These are phyloP conservation scores for Seiridium cupressi DNA, from an alignment of 2,329 filamentous ascomycete species.

Conservation along the genomic window DNA sequence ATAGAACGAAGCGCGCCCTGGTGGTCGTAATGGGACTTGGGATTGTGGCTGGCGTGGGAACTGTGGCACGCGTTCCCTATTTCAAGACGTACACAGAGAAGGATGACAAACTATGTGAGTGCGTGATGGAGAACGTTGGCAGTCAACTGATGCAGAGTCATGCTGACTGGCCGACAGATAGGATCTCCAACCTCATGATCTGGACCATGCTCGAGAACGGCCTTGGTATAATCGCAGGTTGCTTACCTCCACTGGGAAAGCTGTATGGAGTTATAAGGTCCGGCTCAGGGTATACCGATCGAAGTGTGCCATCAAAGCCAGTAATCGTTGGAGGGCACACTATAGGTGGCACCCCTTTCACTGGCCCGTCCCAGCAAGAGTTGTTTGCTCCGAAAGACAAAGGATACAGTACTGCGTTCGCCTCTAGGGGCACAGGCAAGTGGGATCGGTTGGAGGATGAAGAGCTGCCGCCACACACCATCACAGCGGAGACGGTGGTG, in stretches of 20 bases:
- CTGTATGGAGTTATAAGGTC: background rate
- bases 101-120: no score
- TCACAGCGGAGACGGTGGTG: constrained; percentile 6
- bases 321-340: background rate
- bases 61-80: no score
- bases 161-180: no score
- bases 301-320: background rate
- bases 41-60: no score
- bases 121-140: no score
- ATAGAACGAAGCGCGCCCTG: no score
- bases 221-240: background rate
- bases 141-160: no score
- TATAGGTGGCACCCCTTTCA: background rate
- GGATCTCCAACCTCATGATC: background rate
- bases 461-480: background rate
- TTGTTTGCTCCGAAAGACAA: background rate
- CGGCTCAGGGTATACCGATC: background rate
- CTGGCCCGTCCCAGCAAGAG: background rate
- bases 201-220: background rate
- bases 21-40: no score
- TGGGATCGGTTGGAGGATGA: constrained; percentile 31
- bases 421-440: constrained; percentile 13
- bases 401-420: background rate
- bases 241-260: background rate
- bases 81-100: no score